phyloP scores from a whole-genome alignment of 2,329 filamentous ascomycete species.

The Biscogniauxia sp. region DNA sequence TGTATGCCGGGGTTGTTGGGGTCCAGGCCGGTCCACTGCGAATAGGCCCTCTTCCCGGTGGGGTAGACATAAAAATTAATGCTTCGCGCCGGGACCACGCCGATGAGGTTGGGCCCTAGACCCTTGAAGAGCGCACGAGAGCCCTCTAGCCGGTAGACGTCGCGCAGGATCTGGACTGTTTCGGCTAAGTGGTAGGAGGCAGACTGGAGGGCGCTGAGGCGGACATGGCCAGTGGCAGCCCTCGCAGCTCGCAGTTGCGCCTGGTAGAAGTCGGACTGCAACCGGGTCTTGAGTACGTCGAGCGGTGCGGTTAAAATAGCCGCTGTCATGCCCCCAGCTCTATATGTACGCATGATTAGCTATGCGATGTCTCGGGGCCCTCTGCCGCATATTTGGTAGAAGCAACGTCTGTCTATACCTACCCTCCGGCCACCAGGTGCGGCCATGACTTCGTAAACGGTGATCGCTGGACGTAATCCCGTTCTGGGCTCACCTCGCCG shows the following conservation, averaged over 20 bases:
- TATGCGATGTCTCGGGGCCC: not conserved
- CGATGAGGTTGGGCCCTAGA: conserved; percentile 83
- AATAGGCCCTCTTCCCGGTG: conserved; percentile 82
- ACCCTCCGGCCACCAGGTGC: conserved; percentile 90
- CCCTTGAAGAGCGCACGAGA: conserved; percentile 90
- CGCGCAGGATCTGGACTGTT: conserved; percentile 79
- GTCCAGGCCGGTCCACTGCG: conserved; percentile 69
- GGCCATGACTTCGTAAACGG: conserved; percentile 79
- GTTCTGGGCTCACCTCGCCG: conserved; percentile 52
- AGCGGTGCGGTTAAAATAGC: conserved; percentile 91
- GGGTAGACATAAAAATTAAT: conserved; percentile 96
- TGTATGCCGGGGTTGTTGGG: conserved; percentile 74
- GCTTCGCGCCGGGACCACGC: conserved; percentile 82
- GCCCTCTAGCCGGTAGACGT: conserved; percentile 79
- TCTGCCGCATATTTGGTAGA: not conserved
- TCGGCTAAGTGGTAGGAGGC: conserved; percentile 75
- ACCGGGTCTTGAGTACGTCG: conserved; percentile 87
- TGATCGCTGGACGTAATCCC: conserved; percentile 38
- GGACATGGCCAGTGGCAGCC: conserved; percentile 53
- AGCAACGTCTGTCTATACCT: conserved; percentile 34
- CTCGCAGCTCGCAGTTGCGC: conserved; percentile 70
- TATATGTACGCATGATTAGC: conserved; percentile 36
- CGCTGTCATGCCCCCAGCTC: conserved; percentile 85
- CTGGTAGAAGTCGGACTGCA: conserved; percentile 95
- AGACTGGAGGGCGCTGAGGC: conserved; percentile 64